Percentiles rank a stretch among this genome's conserved stretches.
These are phyloP conservation scores for Allantophomopsis cytisporea DNA, from an alignment of 2,329 filamentous ascomycete genomes.

Conservation along the genomic window DNA sequence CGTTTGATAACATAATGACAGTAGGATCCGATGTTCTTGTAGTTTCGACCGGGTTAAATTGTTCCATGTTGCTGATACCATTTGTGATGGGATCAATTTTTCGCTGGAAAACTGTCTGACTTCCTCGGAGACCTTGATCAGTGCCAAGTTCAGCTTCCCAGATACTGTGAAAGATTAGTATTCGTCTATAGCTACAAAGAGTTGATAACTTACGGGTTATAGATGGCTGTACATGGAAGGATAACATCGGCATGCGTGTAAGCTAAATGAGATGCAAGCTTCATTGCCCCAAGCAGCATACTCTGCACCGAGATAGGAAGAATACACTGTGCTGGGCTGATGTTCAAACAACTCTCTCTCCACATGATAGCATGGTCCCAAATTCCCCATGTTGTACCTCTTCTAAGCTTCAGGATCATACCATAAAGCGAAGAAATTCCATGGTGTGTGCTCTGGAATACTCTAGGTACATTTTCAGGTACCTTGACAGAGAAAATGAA, in stretches of 20 bases:
- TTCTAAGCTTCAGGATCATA: slow-evolving; percentile 40
- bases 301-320: slow-evolving; percentile 27
- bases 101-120: slow-evolving; percentile 36
- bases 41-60: slow-evolving; percentile 35
- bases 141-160: slow-evolving; percentile 45
- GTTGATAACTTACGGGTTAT: slow-evolving; percentile 27
- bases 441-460: slow-evolving; percentile 44
- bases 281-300: slow-evolving; percentile 23
- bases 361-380: slow-evolving; percentile 45
- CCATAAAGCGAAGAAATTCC: slow-evolving; percentile 40
- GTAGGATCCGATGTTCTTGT: slow-evolving; percentile 36
- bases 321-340: slow-evolving; percentile 27
- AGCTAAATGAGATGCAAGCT: slow-evolving; percentile 25
- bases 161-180: slow-evolving; percentile 13
- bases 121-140: slow-evolving; percentile 32
- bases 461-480: slow-evolving; percentile 36
- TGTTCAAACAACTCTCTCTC: slow-evolving; percentile 32
- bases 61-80: slow-evolving; percentile 40
- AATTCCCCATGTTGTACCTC: slow-evolving; percentile 37
- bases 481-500: slow-evolving; percentile 44
- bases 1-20: slow-evolving; percentile 39
- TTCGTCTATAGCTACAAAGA: background rate
- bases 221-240: slow-evolving; percentile 35
- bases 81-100: slow-evolving; percentile 43
- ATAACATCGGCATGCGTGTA: slow-evolving; percentile 38